Evolutionary conservation across 2,329 filamentous ascomycete species (phyloP), one percentile per base, ranked within the genome.

Genomic region (Epicoccum nigrum): DNA sequence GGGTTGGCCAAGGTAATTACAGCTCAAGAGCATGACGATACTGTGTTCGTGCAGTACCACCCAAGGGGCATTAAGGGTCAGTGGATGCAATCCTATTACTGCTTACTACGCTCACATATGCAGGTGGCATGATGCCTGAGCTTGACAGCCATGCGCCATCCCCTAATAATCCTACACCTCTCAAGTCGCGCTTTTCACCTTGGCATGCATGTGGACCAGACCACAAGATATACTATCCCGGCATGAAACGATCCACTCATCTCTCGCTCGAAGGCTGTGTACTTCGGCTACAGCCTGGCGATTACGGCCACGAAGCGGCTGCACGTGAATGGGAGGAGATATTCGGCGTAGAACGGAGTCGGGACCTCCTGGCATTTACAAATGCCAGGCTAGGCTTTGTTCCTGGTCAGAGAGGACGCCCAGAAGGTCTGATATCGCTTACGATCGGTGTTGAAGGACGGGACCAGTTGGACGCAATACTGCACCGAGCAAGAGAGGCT

Each of bases 131-230:
- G 62, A 77, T 77, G 65, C 73, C 74, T 3, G 75, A 77, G 57
- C 68, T 78, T 17, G 75, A 77, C 55, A 75, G 73, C 17, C 75
- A 77, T 41, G 37, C 55, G 6, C 55, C 68, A 1, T 65, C 61
- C 13, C 48, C 64, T 2, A 55, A 60, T 16, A 76, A 76, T 42
- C 71, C 72, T 1, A 68, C 63, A n/a, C 76, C 76, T 0, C 50
- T 79, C 2, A 56, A 57, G 31, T 60, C 69, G 4, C 63, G 63
- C 3, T 77, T 76, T 60, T 75, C 73, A 8, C 76, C 74, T 1
- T 80, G 77, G 77, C 76, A 79, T 58, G 72, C 76, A 0, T 77
- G 72, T 43, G 76, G 76, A 0, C 48, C 64, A 2, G 63, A 74
- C 28, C 68, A 74, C 51, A 48, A 62, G 12, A 50, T 32, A 2